Percentiles rank a stretch among this genome's conserved stretches.
phyloP scores from a whole-genome alignment of 345 rosid genomes.

The Raphanus sativus region DNA sequence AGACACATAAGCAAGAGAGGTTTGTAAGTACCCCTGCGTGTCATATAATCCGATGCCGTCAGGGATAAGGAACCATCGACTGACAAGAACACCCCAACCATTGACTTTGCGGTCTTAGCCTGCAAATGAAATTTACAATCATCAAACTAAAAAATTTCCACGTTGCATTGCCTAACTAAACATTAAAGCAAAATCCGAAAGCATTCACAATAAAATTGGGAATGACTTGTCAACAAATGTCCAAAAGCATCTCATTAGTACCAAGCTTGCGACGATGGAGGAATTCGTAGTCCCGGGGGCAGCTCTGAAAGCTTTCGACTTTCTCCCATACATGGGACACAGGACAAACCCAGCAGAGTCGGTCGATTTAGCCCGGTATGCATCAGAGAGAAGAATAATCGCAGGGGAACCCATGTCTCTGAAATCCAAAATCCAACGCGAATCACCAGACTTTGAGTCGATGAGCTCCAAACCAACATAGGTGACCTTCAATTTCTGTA shows the following conservation, averaged over 20 bases:
- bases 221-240: conserved; percentile 6
- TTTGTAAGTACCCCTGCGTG: conserved; percentile 63
- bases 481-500: conserved; percentile 92
- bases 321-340: conserved; percentile 90
- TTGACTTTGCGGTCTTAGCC: conserved; percentile 91
- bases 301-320: conserved; percentile 96
- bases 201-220: neutral
- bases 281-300: conserved; percentile 89
- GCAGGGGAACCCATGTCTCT: conserved; percentile 97
- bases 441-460: conserved; percentile 74
- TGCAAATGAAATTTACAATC: conserved; percentile 41
- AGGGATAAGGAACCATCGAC: conserved; percentile 72
- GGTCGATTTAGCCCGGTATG: conserved; percentile 57
- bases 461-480: conserved; percentile 79
- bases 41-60: conserved; percentile 66
- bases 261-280: conserved; percentile 76
- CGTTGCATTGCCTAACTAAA: conserved; percentile 6
- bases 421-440: conserved; percentile 95
- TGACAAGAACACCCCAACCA: conserved; percentile 68
- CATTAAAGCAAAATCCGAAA: conserved; percentile 3
- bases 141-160: conserved; percentile 22
- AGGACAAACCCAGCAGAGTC: conserved; percentile 85
- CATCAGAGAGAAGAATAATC: conserved; percentile 67
- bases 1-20: conserved; percentile 10
- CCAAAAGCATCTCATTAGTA: conserved; percentile 36